These are phyloP conservation scores for Phyllosticta capitalensis DNA, from an alignment of 2,329 filamentous ascomycete species.

Conservation along the genomic window DNA sequence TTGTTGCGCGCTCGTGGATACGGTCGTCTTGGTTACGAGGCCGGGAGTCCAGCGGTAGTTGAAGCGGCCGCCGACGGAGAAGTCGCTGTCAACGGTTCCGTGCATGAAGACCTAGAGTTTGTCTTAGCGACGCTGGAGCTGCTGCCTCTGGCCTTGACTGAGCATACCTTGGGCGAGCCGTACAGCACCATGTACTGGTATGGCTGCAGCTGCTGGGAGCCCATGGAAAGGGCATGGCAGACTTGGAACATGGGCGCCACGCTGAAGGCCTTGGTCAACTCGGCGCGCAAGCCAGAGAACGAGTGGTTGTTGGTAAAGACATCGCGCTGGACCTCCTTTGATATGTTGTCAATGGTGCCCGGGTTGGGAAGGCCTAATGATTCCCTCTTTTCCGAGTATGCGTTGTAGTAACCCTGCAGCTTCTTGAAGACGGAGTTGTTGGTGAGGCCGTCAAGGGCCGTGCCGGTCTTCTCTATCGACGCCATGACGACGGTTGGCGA, in stretches of 20 bases:
- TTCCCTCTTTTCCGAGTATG: constrained; percentile 77
- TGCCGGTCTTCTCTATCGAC: constrained; percentile 23
- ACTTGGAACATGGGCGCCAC: constrained; percentile 91
- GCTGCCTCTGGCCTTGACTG: not conserved
- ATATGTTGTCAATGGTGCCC: constrained; percentile 80
- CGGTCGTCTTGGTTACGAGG: constrained; percentile 66
- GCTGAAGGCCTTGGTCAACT: constrained; percentile 94
- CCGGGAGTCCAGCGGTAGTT: constrained; percentile 82
- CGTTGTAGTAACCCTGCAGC: constrained; percentile 67
- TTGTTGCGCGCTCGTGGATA: constrained; percentile 60
- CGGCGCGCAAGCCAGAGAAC: constrained; percentile 92
- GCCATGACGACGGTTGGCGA: constrained; percentile 22
- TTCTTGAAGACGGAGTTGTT: constrained; percentile 63
- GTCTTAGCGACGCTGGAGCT: constrained; percentile 18
- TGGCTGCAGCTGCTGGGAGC: constrained; percentile 77
- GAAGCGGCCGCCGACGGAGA: constrained; percentile 75
- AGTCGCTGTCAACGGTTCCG: constrained; percentile 90
- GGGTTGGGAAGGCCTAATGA: constrained; percentile 86
- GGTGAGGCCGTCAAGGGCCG: constrained; percentile 52
- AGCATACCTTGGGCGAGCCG: constrained; percentile 77
- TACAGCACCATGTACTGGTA: constrained; percentile 94
- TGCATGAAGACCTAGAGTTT: constrained; percentile 77
- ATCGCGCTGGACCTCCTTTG: constrained; percentile 89
- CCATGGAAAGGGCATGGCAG: constrained; percentile 93
- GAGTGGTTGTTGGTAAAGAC: constrained; percentile 93